Percentiles rank a stretch among this genome's conserved stretches.
Conservation (phyloP, 2,329 filamentous ascomycete species). For the Zymoseptoria tritici region DNA sequence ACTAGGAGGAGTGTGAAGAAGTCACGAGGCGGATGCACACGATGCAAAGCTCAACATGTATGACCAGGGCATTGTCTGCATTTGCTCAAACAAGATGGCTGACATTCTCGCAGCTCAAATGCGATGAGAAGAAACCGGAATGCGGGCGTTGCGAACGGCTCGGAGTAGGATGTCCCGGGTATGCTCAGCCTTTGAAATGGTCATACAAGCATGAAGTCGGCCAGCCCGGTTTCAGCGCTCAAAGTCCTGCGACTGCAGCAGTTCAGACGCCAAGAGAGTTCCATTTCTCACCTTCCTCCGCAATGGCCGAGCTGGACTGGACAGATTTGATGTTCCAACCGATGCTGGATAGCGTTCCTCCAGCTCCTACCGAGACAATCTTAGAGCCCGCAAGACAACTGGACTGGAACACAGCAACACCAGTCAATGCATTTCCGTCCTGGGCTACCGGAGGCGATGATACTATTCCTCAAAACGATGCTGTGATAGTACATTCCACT, state of each 20-base stretch:
- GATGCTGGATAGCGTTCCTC: neutral
- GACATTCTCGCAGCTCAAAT: constrained; percentile 7
- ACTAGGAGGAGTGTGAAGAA: constrained; percentile 10
- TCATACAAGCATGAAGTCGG: constrained; percentile 9
- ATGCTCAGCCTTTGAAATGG: constrained; percentile 7
- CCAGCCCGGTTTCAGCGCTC: neutral
- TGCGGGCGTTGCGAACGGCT: constrained; percentile 7
- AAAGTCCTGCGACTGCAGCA: neutral
- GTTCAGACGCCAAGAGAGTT: neutral
- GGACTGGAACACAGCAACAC: neutral
- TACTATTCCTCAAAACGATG: neutral
- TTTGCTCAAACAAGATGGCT: neutral
- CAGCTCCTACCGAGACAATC: neutral
- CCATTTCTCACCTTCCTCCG: neutral
- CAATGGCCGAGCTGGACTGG: neutral
- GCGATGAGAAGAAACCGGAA: constrained; percentile 6
- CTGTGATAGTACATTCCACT: neutral
- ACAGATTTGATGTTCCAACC: neutral
- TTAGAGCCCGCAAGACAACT: neutral
- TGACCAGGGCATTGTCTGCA: neutral
- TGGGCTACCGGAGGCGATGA: neutral
- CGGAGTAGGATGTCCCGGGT: constrained; percentile 5
- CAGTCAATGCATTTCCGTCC: neutral
- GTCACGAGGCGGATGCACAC: constrained; percentile 9
- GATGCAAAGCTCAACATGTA: constrained; percentile 13